Percentiles rank a stretch among this genome's conserved stretches.
Evolutionary conservation across 306 rosid species (phyloP).

Genomic region (Oemleria cerasiformis): DNA sequence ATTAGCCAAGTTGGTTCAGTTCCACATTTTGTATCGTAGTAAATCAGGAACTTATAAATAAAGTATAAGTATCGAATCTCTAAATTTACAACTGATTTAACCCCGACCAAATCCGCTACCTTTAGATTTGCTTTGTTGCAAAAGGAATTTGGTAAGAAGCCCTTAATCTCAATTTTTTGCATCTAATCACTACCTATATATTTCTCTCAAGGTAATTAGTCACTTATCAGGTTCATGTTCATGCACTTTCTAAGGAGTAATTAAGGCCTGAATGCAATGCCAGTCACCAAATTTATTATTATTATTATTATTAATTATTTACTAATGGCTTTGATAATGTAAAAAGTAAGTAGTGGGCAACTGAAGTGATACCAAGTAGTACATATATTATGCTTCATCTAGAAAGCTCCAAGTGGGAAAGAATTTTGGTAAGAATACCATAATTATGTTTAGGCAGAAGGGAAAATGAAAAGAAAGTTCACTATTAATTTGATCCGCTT

Average conservation of each 20-base stretch:
- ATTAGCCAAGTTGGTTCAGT: too few relatives aligned
- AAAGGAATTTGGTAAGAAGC: neutral
- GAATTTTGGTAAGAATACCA: conserved; percentile 1
- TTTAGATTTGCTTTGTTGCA: neutral
- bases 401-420: neutral
- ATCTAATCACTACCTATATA: neutral
- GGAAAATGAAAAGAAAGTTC: neutral
- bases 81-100: too few relatives aligned
- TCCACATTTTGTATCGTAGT: too few relatives aligned
- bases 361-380: neutral
- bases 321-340: neutral
- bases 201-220: neutral
- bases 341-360: neutral
- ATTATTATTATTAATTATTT: too few relatives aligned
- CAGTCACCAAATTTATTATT: neutral
- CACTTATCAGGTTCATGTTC: neutral
- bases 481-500: neutral
- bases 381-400: neutral
- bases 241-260: neutral
- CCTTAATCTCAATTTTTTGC: neutral
- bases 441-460: neutral
- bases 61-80: too few relatives aligned
- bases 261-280: conserved; percentile 12
- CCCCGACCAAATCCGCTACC: too few relatives aligned
- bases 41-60: too few relatives aligned